Evolutionary conservation across 306 rosid genomes (phyloP).

Genomic region (Vicia faba): DNA sequence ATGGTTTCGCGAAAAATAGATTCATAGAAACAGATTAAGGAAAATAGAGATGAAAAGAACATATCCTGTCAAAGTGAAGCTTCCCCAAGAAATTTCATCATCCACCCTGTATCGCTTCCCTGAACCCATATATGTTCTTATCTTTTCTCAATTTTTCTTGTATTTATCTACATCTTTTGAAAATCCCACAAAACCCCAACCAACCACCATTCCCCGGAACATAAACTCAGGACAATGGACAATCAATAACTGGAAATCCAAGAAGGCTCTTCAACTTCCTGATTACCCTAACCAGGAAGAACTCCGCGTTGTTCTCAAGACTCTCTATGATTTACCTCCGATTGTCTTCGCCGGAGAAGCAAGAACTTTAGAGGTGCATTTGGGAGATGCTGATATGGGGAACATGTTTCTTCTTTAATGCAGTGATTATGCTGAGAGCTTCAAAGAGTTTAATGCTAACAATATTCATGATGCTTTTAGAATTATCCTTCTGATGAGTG

Average conservation of each 20-base stretch:
- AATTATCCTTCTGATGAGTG: conserved; percentile 91
- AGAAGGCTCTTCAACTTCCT: conserved; percentile 83
- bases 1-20: too few relatives aligned
- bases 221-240: conserved; percentile 57
- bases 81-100: too few relatives aligned
- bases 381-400: conserved; percentile 85
- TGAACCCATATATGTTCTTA: too few relatives aligned
- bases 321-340: conserved; percentile 88
- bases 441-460: conserved; percentile 92
- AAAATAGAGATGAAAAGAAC: too few relatives aligned
- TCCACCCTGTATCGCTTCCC: too few relatives aligned
- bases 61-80: too few relatives aligned
- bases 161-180: too few relatives aligned
- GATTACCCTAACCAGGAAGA: conserved; percentile 82
- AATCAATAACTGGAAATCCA: conserved; percentile 73
- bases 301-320: conserved; percentile 65
- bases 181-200: conserved; percentile 36
- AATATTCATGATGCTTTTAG: conserved; percentile 93
- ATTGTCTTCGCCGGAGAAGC: conserved; percentile 98
- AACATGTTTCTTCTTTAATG: conserved; percentile 89
- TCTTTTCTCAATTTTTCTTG: too few relatives aligned
- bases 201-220: conserved; percentile 45
- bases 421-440: conserved; percentile 97
- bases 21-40: too few relatives aligned
- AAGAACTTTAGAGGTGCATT: conserved; percentile 69